These are phyloP conservation scores for Fusarium sp. DNA, from an alignment of 2,329 filamentous ascomycete species.

Conservation along the genomic window DNA sequence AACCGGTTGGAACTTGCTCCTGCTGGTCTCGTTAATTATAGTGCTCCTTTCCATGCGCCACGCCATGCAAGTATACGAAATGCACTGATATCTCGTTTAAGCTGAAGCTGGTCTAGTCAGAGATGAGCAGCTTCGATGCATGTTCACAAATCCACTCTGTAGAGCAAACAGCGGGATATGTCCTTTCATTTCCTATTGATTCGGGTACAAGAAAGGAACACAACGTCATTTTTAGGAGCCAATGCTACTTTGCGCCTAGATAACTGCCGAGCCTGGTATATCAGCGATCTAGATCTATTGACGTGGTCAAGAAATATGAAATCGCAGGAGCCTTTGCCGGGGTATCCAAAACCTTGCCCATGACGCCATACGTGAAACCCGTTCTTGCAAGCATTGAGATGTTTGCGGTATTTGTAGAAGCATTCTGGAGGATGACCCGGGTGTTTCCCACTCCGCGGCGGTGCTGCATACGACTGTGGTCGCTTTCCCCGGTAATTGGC, in stretches of 20 bases:
- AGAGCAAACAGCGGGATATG: background rate
- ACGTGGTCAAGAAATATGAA: background rate
- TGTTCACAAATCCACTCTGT: background rate
- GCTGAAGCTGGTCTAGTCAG: background rate
- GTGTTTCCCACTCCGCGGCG: background rate
- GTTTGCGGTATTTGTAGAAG: background rate
- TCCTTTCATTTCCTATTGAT: background rate
- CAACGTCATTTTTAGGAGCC: rapidly evolving
- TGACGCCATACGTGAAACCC: background rate
- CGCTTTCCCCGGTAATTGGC: background rate
- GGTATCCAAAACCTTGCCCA: background rate
- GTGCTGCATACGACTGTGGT: background rate
- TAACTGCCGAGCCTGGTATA: background rate
- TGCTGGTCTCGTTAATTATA: background rate
- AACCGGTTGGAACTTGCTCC: background rate
- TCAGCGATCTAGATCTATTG: background rate
- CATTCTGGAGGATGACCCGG: background rate
- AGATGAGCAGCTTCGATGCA: background rate
- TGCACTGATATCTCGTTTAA: background rate
- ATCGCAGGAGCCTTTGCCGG: background rate
- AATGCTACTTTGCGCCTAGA: background rate
- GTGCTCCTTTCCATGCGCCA: background rate
- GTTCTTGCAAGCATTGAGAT: background rate
- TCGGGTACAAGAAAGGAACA: background rate
- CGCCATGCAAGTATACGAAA: background rate